phyloP scores from a whole-genome alignment of 768 basidiomycete species.

The Tylopilus plumbeoviolaceoides region DNA sequence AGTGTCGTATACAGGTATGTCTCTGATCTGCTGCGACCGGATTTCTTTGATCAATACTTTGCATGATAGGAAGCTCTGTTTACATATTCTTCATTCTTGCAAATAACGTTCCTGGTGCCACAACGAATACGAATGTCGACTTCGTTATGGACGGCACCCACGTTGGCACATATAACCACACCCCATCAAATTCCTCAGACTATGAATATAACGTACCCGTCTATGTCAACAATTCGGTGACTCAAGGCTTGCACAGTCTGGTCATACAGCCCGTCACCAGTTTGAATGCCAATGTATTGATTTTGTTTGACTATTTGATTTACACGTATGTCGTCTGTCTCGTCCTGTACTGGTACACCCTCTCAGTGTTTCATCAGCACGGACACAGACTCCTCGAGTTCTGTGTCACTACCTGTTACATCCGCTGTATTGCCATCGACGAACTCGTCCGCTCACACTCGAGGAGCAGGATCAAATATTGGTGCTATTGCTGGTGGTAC shows the following conservation, averaged over 20 bases:
- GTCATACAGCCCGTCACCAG: conserved; percentile 2
- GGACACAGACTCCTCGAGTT: too few relatives aligned
- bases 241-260: conserved; percentile 7
- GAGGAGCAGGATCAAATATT: not conserved
- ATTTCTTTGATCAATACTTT: not conserved
- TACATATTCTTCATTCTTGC: conserved; percentile 20
- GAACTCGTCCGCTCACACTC: too few relatives aligned
- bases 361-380: too few relatives aligned
- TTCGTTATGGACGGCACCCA: conserved; percentile 7
- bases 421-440: too few relatives aligned
- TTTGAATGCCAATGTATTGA: not conserved
- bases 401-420: too few relatives aligned
- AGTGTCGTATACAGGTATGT: conserved; percentile 12
- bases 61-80: conserved; percentile 5
- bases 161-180: not conserved
- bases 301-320: conserved; percentile 18
- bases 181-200: not conserved
- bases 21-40: not conserved
- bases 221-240: conserved; percentile 8
- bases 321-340: conserved; percentile 12
- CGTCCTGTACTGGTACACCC: too few relatives aligned
- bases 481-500: conserved; percentile 7
- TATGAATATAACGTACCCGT: conserved; percentile 14
- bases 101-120: not conserved
- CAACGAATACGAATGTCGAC: not conserved